Percentiles rank a stretch among this genome's conserved stretches.
Conservation (phyloP, 768 basidiomycete genomes). For the Boletus coccyginus region DNA sequence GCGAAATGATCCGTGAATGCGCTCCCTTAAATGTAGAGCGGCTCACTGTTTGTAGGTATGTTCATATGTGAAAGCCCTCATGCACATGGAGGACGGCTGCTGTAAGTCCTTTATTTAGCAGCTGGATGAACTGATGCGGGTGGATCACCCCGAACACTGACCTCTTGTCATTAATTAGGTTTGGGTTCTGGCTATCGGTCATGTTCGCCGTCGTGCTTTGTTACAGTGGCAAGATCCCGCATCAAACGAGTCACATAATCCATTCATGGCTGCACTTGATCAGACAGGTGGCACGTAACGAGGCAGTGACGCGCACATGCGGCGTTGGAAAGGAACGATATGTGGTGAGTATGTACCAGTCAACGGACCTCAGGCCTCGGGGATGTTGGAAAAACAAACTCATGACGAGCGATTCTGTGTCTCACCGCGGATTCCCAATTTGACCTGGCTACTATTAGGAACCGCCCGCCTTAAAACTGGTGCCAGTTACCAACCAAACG, state of each 20-base stretch:
- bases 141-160: slow-evolving; percentile 7
- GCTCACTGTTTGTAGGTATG: too few relatives aligned
- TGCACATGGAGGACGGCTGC: too few relatives aligned
- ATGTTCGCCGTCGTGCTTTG: not conserved
- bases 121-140: not conserved
- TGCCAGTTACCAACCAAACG: not conserved
- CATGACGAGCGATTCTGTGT: not conserved
- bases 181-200: not conserved
- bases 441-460: not conserved
- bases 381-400: not conserved
- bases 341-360: not conserved
- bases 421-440: not conserved
- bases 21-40: not conserved
- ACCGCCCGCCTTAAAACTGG: not conserved
- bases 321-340: not conserved
- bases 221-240: not conserved
- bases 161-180: not conserved
- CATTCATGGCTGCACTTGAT: not conserved
- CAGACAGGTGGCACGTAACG: not conserved
- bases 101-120: not conserved
- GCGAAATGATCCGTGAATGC: not conserved
- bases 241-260: not conserved
- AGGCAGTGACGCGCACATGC: not conserved
- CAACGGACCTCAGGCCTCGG: not conserved
- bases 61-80: too few relatives aligned